Conservation (phyloP, 176 grass and related monocot genomes). For the Pontederia paniculata region DNA sequence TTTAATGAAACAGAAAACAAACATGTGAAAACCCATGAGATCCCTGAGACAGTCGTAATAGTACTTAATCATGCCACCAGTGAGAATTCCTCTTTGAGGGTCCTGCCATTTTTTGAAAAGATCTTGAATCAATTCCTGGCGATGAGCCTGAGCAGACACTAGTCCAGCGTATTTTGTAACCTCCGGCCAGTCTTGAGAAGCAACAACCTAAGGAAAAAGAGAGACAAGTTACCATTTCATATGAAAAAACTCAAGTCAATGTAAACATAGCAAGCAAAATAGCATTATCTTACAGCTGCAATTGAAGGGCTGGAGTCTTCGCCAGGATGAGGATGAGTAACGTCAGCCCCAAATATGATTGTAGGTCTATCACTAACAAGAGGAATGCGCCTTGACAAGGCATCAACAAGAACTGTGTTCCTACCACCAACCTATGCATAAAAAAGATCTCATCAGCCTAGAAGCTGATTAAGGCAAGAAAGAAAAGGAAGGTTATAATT, state of each 20-base stretch:
- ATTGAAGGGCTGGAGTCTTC: constrained; percentile 95
- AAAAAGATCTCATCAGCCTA: constrained; percentile 3
- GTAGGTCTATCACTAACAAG: constrained; percentile 77
- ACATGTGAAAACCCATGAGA: not conserved
- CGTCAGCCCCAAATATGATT: constrained; percentile 96
- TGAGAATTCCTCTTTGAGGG: constrained; percentile 59
- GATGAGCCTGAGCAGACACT: constrained; percentile 76
- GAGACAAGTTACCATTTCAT: not conserved
- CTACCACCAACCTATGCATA: constrained; percentile 69
- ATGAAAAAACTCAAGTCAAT: not conserved
- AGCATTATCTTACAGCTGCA: constrained; percentile 63
- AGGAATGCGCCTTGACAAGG: constrained; percentile 59
- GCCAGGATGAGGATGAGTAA: constrained; percentile 89
- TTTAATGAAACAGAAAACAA: constrained; percentile 4
- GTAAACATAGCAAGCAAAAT: constrained; percentile 1
- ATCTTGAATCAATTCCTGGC: constrained; percentile 88
- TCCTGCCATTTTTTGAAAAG: constrained; percentile 94
- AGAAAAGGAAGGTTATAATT: constrained; percentile 6
- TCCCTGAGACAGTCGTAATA: not conserved
- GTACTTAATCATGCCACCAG: constrained; percentile 95
- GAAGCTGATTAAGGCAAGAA: constrained; percentile 2
- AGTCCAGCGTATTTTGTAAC: constrained; percentile 87
- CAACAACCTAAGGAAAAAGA: constrained; percentile 54
- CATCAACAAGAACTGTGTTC: constrained; percentile 84
- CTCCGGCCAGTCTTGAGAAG: constrained; percentile 92